Evolutionary conservation across 2,329 filamentous ascomycete genomes (phyloP).

Genomic region (Tothia fuscella): DNA sequence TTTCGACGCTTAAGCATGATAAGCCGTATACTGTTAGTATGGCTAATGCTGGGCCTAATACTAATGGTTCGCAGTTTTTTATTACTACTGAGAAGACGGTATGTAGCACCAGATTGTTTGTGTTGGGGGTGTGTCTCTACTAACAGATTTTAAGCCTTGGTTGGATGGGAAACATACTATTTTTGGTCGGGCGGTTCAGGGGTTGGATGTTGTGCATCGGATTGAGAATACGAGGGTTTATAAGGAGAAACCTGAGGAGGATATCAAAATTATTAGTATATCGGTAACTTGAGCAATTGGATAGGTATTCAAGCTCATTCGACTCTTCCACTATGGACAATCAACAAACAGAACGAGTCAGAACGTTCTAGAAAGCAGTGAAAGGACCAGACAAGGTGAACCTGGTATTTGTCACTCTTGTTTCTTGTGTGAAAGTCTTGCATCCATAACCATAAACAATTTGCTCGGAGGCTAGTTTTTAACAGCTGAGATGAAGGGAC

Average conservation of each 20-base stretch:
- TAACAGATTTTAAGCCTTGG: constrained; percentile 53
- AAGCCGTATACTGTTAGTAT: constrained; percentile 94
- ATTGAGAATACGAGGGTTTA: constrained; percentile 85
- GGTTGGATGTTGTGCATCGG: constrained; percentile 86
- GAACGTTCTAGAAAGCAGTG: too few species aligned
- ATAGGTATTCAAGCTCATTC: too few species aligned
- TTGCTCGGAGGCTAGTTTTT: too few species aligned
- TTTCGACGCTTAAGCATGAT: constrained; percentile 81
- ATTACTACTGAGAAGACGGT: constrained; percentile 95
- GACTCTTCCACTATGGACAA: too few species aligned
- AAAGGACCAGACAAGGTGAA: too few species aligned
- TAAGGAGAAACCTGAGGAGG: constrained; percentile 89
- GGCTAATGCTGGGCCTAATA: constrained; percentile 93
- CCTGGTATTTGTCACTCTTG: too few species aligned
- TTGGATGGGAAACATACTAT: constrained; percentile 93
- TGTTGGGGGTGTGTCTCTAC: constrained; percentile 9
- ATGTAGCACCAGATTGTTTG: constrained; percentile 33
- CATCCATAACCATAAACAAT: too few species aligned
- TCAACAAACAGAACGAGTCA: too few species aligned
- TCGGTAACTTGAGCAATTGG: constrained; percentile 5
- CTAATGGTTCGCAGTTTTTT: constrained; percentile 95
- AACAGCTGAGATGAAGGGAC: too few species aligned
- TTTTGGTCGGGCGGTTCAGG: constrained; percentile 81
- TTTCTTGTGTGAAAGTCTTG: too few species aligned
- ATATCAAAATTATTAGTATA: constrained; percentile 95